Conservation (phyloP, 1,284 basidiomycete species). For the Wallemia mellicola region DNA sequence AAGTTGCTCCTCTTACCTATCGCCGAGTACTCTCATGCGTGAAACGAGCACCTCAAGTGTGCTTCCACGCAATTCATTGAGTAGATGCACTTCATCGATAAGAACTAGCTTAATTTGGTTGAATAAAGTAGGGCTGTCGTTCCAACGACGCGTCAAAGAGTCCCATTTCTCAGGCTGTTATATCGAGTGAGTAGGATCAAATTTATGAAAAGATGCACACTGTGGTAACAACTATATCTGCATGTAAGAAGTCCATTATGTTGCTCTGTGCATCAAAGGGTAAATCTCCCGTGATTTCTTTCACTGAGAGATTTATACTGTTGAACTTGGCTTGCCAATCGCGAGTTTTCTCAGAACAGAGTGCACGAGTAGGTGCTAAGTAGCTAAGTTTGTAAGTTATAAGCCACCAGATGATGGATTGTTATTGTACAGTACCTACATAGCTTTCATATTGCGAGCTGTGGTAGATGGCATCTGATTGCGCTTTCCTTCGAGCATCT, state of each 20-base stretch:
- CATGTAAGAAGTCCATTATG: conserved; percentile 38
- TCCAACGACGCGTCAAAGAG: conserved; percentile 53
- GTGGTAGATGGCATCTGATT: conserved; percentile 29
- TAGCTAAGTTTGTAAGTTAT: conserved; percentile 3
- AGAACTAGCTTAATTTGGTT: conserved; percentile 43
- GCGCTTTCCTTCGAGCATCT: conserved; percentile 44
- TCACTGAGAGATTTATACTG: conserved; percentile 8
- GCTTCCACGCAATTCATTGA: conserved; percentile 63
- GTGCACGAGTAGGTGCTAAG: conserved; percentile 20
- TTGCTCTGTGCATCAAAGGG: conserved; percentile 27
- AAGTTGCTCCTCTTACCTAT: conserved; percentile 15
- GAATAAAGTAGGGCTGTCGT: conserved; percentile 31
- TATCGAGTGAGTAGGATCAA: no score
- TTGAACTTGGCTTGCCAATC: neutral
- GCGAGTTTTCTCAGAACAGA: neutral
- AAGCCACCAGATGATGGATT: neutral
- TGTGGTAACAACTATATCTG: conserved; percentile 22
- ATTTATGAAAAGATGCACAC: no score
- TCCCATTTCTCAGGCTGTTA: conserved; percentile 93
- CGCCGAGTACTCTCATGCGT: conserved; percentile 43
- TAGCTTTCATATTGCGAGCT: neutral
- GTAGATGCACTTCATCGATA: conserved; percentile 79
- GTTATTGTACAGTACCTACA: neutral
- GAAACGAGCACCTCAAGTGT: conserved; percentile 76
- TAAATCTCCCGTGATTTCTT: conserved; percentile 75